Percentiles rank a stretch among this genome's conserved stretches.
Conservation (phyloP, 2,329 filamentous ascomycete genomes). For the Aureobasidium sp. region DNA sequence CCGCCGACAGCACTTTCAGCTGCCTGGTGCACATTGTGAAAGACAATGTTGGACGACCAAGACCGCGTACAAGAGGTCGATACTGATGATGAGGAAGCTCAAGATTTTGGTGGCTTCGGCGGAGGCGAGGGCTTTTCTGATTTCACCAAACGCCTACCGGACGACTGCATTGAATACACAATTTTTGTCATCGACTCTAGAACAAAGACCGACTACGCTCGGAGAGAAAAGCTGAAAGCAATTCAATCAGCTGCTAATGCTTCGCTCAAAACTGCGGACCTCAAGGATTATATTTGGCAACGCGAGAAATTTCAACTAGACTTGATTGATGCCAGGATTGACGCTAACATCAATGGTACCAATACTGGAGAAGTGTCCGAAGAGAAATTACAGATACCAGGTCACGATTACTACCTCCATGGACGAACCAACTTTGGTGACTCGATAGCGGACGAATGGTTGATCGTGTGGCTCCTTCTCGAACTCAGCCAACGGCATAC, state of each 20-base stretch:
- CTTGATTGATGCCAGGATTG: slow-evolving; percentile 41
- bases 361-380: not conserved
- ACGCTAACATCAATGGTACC: slow-evolving; percentile 16
- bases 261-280: slow-evolving; percentile 51
- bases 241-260: slow-evolving; percentile 63
- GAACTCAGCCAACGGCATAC: slow-evolving; percentile 68
- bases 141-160: slow-evolving; percentile 62
- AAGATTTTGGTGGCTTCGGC: slow-evolving; percentile 59
- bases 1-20: not conserved
- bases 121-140: slow-evolving; percentile 55
- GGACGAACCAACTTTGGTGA: slow-evolving; percentile 85
- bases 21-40: no score
- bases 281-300: slow-evolving; percentile 95
- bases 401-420: slow-evolving; percentile 41
- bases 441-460: slow-evolving; percentile 94
- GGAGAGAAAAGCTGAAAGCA: slow-evolving; percentile 60
- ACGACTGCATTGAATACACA: slow-evolving; percentile 81
- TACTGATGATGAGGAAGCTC: slow-evolving; percentile 10
- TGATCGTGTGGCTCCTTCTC: slow-evolving; percentile 82
- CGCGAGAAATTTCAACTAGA: slow-evolving; percentile 67
- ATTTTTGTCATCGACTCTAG: slow-evolving; percentile 62
- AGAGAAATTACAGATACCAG: slow-evolving; percentile 1
- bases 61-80: not conserved
- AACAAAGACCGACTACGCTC: slow-evolving; percentile 44
- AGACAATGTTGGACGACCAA: not conserved